Evolutionary conservation across 202 grass and related monocot species (phyloP), one percentile per base, ranked within the genome.

Genomic region (Schoenoplectus triqueter): DNA sequence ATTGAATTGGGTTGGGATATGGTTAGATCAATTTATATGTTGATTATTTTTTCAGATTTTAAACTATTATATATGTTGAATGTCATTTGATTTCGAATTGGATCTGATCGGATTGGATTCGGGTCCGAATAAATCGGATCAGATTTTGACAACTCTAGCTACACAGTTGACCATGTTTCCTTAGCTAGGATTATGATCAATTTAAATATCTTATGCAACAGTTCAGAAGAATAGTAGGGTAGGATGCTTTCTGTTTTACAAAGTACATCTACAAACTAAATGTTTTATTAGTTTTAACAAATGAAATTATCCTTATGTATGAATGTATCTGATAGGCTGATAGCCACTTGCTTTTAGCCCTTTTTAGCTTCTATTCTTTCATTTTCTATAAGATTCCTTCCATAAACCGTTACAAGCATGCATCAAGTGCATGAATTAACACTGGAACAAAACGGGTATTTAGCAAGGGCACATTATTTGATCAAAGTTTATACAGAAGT

Each of bases 371-470:
- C 78, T 22, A 64, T 72, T 80, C 77, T 47, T 9, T 41, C 77
- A 6, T 80, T 83, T 57, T 13, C 50, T 20, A 46, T 19, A 3
- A 54, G 6, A 54, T 83, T 51, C 66, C 66, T 42, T 59, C 81
- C 52, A 62, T 69, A 48, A 70, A 83, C 45, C 81, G 81, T 83
- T 83, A 69, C 48, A 83, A 83, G 81, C 64, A 66, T 31, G 31
- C 57, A 71, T 17, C 48, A 60, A 70, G 6, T 45, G 81, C 81
- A 83, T 83, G 81, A 57, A 9, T 55, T 42, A 40, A 19, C 14
- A 59, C 56, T 31, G 31, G 31, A 31, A 31, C 31, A 31, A 31
- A 31, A 31, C 31, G 31, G 31, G 31, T 31, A 31, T 31, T 31
- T 31, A 31, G 31, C 31, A 31, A 31, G 31, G 31, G 31, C 31